phyloP scores from a whole-genome alignment of 306 rosid genomes.

The Begonia fuchsioides region DNA sequence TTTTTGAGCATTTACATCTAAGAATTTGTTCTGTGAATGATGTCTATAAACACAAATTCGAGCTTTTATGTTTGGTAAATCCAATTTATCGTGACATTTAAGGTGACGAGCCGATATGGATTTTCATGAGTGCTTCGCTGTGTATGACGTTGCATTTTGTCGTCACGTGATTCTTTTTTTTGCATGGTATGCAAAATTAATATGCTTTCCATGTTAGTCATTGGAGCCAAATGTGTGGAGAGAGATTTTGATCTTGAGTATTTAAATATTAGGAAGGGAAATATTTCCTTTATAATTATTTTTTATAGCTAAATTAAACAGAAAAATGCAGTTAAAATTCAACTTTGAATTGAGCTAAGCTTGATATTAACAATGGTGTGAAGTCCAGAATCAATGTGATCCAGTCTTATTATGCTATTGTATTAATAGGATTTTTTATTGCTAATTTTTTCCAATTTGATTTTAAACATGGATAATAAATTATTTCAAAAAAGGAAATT shows the following conservation, averaged over 20 bases:
- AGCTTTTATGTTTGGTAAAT: neutral
- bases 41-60: neutral
- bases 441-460: too few relatives aligned
- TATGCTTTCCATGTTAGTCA: constrained; percentile 3
- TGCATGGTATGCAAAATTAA: neutral
- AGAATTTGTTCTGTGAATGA: neutral
- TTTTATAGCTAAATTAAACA: neutral
- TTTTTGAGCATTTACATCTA: neutral
- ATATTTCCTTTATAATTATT: neutral
- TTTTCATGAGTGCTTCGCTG: constrained; percentile 2
- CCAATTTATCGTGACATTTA: constrained; percentile 12
- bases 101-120: neutral
- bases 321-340: neutral
- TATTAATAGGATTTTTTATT: too few relatives aligned
- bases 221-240: constrained; percentile 5
- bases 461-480: too few relatives aligned
- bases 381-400: neutral
- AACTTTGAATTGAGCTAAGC: neutral
- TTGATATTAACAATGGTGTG: neutral
- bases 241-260: neutral
- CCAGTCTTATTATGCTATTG: too few relatives aligned
- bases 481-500: too few relatives aligned
- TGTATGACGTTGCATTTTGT: neutral
- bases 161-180: neutral
- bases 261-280: neutral